These are phyloP conservation scores for Trametes maxima DNA, from an alignment of 768 basidiomycete genomes.

Conservation along the genomic window DNA sequence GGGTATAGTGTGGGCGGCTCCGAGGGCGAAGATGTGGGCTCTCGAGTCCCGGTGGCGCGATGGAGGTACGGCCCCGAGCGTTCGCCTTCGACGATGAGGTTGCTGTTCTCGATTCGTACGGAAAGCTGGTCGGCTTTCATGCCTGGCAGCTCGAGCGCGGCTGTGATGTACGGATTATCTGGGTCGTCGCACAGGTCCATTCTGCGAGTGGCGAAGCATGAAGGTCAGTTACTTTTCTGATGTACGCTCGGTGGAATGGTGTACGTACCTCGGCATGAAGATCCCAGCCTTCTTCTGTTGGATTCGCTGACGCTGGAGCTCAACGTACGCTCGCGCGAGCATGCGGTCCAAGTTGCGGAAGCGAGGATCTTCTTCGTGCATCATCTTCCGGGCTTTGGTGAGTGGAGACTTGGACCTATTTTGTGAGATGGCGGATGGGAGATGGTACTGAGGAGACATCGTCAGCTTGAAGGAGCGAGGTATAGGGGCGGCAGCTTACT, in stretches of 20 bases:
- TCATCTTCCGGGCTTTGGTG: conserved; percentile 16
- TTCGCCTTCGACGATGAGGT: conserved; percentile 40
- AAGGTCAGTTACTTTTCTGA: background rate
- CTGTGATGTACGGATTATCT: conserved; percentile 34
- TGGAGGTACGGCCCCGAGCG: conserved; percentile 29
- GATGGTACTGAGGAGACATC: conserved; percentile 17
- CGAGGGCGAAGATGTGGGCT: background rate
- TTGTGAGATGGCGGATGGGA: background rate
- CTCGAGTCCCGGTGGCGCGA: background rate
- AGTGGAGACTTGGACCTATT: background rate
- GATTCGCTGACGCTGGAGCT: conserved; percentile 3
- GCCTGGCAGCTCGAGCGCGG: conserved; percentile 44
- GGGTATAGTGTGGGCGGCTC: conserved; percentile 28
- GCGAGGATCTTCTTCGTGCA: conserved; percentile 10
- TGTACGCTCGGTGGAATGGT: background rate
- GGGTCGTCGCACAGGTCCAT: conserved; percentile 45
- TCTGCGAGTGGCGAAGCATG: conserved; percentile 24
- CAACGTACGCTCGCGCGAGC: conserved; percentile 20
- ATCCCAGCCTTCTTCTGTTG: conserved; percentile 7
- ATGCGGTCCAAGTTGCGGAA: conserved; percentile 21
- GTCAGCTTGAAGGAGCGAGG: background rate
- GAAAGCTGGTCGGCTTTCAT: conserved; percentile 39
- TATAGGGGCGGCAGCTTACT: background rate
- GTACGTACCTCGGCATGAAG: conserved; percentile 19
- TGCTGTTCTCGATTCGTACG: conserved; percentile 36